Percentiles rank a stretch among this genome's conserved stretches.
Conservation (phyloP, 2,329 filamentous ascomycete genomes). For the Corniculantispora saksenae region DNA sequence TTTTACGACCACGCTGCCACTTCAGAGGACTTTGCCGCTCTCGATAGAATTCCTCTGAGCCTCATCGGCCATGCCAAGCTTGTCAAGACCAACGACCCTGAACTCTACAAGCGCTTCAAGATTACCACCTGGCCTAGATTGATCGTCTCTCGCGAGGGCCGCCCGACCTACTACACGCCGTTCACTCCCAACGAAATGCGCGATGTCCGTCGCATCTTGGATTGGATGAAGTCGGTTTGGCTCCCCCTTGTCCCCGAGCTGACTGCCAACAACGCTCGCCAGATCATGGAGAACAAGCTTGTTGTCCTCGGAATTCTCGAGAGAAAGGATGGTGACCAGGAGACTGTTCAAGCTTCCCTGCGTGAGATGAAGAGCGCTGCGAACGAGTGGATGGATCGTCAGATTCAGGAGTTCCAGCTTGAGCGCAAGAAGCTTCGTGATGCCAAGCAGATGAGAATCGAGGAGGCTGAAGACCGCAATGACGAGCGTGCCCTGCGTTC, state of each 20-base stretch:
- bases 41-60: conserved; percentile 83
- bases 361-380: conserved; percentile 95
- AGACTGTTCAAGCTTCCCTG: conserved; percentile 75
- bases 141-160: conserved; percentile 83
- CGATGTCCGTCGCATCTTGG: conserved; percentile 73
- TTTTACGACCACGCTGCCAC: conserved; percentile 97
- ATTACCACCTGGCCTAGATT: conserved; percentile 96
- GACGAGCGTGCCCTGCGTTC: conserved; percentile 83
- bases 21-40: conserved; percentile 83
- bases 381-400: conserved; percentile 97
- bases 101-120: conserved; percentile 80
- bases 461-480: conserved; percentile 91
- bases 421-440: conserved; percentile 92
- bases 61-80: conserved; percentile 89
- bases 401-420: conserved; percentile 85
- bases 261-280: conserved; percentile 84
- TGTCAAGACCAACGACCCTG: conserved; percentile 83
- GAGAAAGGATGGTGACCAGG: conserved; percentile 64
- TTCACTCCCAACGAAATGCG: conserved; percentile 91
- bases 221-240: conserved; percentile 97
- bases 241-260: conserved; percentile 93
- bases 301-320: conserved; percentile 92
- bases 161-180: conserved; percentile 86
- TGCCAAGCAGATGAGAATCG: conserved; percentile 90
- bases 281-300: conserved; percentile 92